Base-by-base conservation (phyloP, 2,329 filamentous ascomycete species). In the Alternaria triticimaculans region DNA sequence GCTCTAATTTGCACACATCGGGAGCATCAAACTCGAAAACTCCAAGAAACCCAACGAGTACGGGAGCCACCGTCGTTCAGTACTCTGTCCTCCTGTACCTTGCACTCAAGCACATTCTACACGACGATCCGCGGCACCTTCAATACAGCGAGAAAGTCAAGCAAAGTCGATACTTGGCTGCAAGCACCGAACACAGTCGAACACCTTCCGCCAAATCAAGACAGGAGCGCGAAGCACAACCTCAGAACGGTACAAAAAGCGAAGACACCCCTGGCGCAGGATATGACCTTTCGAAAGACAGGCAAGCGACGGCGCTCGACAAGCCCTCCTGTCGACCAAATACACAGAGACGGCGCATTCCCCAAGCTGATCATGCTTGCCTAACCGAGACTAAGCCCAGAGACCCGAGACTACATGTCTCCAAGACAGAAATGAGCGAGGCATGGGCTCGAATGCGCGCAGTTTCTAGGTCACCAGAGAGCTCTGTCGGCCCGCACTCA, bases 401-500 rank as follows among this genome's bases (percentile, higher is more conserved):
- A 28, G 43, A 57, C 15, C 20, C 54, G 5, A 21, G 46, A n/a
- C 55, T 50, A 9, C 15, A 55, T 33, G 25, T 63, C 9, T 63
- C 60, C 5, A 61, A 44, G 30, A n/a, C 21, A 21, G 41, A 67
- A 44, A 64, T 61, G 67, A 56, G 65, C n/a, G 65, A 71, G 53
- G 69, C 63, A 25, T 71, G 67, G 69, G 25, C 41, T 26, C 30
- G 62, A 14, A 67, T 71, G 55, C 49, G 65, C 41, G n/a, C 60
- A 15, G 63, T 64, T 15, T 60, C 48, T 10, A 44, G 26, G 33
- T 33, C 46, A 10, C 60, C 51, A 12, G 18, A 41, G 2, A 41
- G 37, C 37, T 41, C 37, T 41, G 10, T 18, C 46, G 57, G 43
- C 37, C 48, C 15, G 43, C 41, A 18, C 9, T 41, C n/a, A 21